Conservation (phyloP, 1,139 yeast genomes). For the Protomyces arabidopsidicola region DNA sequence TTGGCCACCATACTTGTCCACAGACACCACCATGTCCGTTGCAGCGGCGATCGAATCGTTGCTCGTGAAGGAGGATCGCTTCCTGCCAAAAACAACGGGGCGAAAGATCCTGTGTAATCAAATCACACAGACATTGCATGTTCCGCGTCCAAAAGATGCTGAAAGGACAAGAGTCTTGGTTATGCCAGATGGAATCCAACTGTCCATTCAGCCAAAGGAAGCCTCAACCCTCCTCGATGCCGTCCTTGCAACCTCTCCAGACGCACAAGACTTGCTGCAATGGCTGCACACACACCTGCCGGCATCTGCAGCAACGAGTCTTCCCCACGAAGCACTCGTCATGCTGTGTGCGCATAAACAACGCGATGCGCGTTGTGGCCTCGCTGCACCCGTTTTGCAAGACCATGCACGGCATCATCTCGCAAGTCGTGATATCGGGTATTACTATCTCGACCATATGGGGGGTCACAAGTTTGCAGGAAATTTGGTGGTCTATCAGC, state of each 20-base stretch:
- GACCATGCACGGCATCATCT: neutral
- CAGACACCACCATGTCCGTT: neutral
- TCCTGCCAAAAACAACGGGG: neutral
- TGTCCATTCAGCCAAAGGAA: neutral
- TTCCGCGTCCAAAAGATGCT: neutral
- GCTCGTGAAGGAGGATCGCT: neutral
- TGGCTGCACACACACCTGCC: neutral
- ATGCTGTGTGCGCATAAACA: slow-evolving; percentile 6
- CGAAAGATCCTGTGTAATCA: neutral
- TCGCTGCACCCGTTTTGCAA: neutral
- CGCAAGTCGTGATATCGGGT: neutral
- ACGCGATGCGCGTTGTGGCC: slow-evolving; percentile 15
- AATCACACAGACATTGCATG: neutral
- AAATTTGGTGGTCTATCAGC: neutral
- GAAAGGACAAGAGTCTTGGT: neutral
- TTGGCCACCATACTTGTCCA: neutral
- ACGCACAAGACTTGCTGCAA: neutral
- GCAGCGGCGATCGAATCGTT: neutral
- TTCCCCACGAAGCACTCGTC: neutral
- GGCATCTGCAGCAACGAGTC: neutral
- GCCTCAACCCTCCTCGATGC: neutral
- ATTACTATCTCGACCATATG: neutral
- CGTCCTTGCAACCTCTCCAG: neutral
- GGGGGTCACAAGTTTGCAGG: slow-evolving; percentile 26
- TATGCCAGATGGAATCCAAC: neutral